Base-by-base conservation (phyloP, 805 yeast genomes). In the Priceomyces carsonii region DNA sequence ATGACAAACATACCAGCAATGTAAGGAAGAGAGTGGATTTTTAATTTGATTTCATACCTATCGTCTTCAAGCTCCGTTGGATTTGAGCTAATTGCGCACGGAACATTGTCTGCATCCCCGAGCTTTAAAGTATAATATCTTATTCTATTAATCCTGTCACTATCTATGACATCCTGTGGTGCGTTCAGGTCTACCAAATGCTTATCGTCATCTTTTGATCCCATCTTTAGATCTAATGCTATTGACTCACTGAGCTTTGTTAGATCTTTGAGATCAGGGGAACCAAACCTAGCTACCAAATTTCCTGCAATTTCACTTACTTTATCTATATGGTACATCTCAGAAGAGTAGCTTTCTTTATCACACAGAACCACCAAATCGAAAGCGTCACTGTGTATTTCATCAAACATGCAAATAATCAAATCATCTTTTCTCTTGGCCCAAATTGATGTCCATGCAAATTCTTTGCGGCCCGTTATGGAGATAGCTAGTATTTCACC, bases 371-470 rank as follows among this genome's bases (percentile, higher is more conserved):
- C 59, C 8, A 69, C 57, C 7, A 81, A 57, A 50, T 82, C 86
- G 37, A 79, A 68, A n/a, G 82, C 79, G 48, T 69, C 73, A 43
- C 74, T 67, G 4, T 69, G 85, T 18, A 89, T 87, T 53, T 87
- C 93, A 51, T 89, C 95, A 53, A 90, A 82, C 66, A 87, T 87
- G 65, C 93, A 81, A 32, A 88, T 82, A 35, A 89, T 72, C 36
- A 85, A 59, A 28, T 77, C 77, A 3, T 81, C 82, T 45, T 81
- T 79, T 39, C 79, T 68, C 50, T 89, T 89, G 0, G 93, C 95
- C 96, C 96, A 91, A 37, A 90, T 59, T 0, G 95, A 85, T 8
- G 95, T 89, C 85, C 95, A 82, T 1, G 90, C 85, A 39, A 75
- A 65, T 18, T 73, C 73, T 31, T 73, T 73, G 31, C 64, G 71